Conservation (phyloP, 345 rosid genomes). For the Tarenaya hassleriana region DNA sequence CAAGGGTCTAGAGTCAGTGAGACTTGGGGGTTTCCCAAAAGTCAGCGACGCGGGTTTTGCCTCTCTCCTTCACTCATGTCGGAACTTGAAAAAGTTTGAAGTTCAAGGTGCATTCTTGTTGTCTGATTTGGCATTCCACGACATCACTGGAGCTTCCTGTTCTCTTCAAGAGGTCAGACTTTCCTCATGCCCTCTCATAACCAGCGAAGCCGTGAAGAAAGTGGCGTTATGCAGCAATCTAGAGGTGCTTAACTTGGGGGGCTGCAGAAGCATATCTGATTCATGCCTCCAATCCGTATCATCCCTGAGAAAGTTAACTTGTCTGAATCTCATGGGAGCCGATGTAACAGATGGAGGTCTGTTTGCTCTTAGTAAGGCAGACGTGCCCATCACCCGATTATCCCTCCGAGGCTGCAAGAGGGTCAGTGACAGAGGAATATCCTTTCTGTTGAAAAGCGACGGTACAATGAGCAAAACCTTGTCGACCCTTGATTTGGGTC, state of each 20-base stretch:
- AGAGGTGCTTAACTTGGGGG: slow-evolving; percentile 53
- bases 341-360: slow-evolving; percentile 60
- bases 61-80: slow-evolving; percentile 51
- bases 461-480: slow-evolving; percentile 44
- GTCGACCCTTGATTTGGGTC: slow-evolving; percentile 50
- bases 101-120: slow-evolving; percentile 43
- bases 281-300: slow-evolving; percentile 42
- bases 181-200: slow-evolving; percentile 48
- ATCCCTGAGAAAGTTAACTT: slow-evolving; percentile 38
- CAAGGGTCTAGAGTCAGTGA: slow-evolving; percentile 45
- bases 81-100: slow-evolving; percentile 49
- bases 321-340: slow-evolving; percentile 52
- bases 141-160: slow-evolving; percentile 39
- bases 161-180: slow-evolving; percentile 53
- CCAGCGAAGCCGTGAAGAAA: slow-evolving; percentile 66
- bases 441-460: slow-evolving; percentile 35
- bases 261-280: slow-evolving; percentile 63
- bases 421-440: slow-evolving; percentile 59
- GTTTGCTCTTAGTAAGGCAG: slow-evolving; percentile 37
- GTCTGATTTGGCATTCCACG: slow-evolving; percentile 67
- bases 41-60: slow-evolving; percentile 77
- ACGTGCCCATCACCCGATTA: slow-evolving; percentile 39
- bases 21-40: slow-evolving; percentile 49
- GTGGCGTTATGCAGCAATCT: slow-evolving; percentile 39
- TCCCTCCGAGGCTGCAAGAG: slow-evolving; percentile 63